phyloP scores from a whole-genome alignment of 139 green algal species.

The Chlorella sp. region DNA sequence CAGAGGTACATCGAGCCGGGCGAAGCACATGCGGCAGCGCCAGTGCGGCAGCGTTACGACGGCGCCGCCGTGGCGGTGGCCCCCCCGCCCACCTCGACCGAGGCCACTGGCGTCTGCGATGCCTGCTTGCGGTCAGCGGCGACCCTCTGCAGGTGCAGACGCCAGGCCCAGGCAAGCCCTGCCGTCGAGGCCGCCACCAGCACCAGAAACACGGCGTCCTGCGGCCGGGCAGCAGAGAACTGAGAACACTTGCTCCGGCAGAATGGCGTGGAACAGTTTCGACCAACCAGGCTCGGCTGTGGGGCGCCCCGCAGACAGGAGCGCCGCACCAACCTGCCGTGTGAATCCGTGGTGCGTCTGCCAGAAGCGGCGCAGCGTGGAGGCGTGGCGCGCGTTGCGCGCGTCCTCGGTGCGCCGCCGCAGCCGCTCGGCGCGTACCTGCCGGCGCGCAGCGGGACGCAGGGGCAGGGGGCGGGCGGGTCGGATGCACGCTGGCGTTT shows the following conservation, averaged over 20 bases:
- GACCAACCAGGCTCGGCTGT: background rate
- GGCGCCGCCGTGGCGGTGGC: too few relatives aligned
- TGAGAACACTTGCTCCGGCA: too few relatives aligned
- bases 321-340: background rate
- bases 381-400: conserved; percentile 36
- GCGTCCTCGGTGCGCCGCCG: conserved; percentile 30
- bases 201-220: background rate
- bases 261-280: too few relatives aligned
- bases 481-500: background rate
- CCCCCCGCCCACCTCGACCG: background rate
- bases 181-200: background rate
- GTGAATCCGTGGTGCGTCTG: conserved; percentile 29
- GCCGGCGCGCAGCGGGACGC: background rate
- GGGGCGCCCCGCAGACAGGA: background rate
- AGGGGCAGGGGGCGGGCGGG: background rate
- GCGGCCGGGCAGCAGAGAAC: too few relatives aligned
- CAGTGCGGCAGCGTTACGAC: too few relatives aligned
- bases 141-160: background rate
- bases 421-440: conserved; percentile 37
- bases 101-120: background rate
- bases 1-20: too few relatives aligned
- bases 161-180: conserved; percentile 8
- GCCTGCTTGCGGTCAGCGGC: background rate
- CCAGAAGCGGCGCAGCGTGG: conserved; percentile 46
- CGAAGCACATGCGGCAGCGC: too few relatives aligned